Conservation (phyloP, 2,329 filamentous ascomycete genomes). For the Fusarium gaditjirri region DNA sequence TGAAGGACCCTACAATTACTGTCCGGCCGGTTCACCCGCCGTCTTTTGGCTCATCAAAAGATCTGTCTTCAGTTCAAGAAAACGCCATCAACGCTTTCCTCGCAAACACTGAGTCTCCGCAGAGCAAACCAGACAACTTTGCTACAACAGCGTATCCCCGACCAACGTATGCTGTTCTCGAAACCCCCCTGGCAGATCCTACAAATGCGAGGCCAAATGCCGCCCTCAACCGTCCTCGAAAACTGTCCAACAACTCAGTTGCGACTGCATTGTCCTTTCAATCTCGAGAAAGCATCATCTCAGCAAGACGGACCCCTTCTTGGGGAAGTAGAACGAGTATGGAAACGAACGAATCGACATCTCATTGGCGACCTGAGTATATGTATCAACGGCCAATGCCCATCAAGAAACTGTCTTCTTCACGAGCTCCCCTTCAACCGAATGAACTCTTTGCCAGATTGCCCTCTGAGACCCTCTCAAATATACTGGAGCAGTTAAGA, state of each 20-base stretch:
- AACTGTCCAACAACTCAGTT: slow-evolving; percentile 48
- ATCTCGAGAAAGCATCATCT: slow-evolving; percentile 46
- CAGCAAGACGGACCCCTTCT: slow-evolving; percentile 44
- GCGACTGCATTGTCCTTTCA: slow-evolving; percentile 43
- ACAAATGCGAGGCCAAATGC: slow-evolving; percentile 33
- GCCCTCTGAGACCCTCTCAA: slow-evolving; percentile 67
- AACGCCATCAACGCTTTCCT: slow-evolving; percentile 30
- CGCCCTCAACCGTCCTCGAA: slow-evolving; percentile 51
- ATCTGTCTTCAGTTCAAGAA: slow-evolving; percentile 36
- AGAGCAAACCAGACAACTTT: slow-evolving; percentile 7
- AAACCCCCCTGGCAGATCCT: slow-evolving; percentile 41
- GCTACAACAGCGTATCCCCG: slow-evolving; percentile 40
- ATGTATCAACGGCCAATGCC: slow-evolving; percentile 39
- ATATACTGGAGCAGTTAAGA: slow-evolving; percentile 66
- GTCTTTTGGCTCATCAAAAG: slow-evolving; percentile 31
- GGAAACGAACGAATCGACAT: slow-evolving; percentile 52
- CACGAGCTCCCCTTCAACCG: slow-evolving; percentile 49
- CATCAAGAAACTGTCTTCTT: slow-evolving; percentile 29
- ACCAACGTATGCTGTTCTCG: slow-evolving; percentile 48
- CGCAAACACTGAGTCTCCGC: slow-evolving; percentile 17
- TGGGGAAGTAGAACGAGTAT: slow-evolving; percentile 54
- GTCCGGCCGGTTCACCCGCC: slow-evolving; percentile 37
- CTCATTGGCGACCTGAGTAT: slow-evolving; percentile 35
- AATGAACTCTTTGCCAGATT: slow-evolving; percentile 66
- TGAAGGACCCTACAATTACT: slow-evolving; percentile 40